Evolutionary conservation across 352 stramenopile genomes (phyloP), one percentile per base, ranked within the genome.

Genomic region (Peronosclerospora sorghi): DNA sequence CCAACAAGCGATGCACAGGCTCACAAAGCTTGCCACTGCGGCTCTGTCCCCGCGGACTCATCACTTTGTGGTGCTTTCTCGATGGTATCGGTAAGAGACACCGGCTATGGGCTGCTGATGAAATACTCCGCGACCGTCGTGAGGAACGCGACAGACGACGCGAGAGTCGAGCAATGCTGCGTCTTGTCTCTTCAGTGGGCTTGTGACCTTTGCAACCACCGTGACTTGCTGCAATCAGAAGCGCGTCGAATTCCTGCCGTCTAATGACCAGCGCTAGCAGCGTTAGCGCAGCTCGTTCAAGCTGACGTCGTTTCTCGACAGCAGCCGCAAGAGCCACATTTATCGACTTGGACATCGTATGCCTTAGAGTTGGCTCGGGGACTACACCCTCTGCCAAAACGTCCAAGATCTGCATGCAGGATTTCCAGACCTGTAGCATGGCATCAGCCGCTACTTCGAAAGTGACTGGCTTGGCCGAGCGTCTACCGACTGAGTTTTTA

Each of bases 401-500:
- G 34, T 62, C 53, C 1, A 86, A 40, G 32, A 76, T 68, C 51
- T 72, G 60, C 8, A 80, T 53, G 35, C 70, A 50, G 51, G 62
- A 67, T 3, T 70, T 54, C 74, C 74, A 86, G n/a, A 83, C 55
- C 52, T 68, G 54, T 5, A 84, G 50, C 43, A 83, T 59, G 19
- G 64, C 54, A 27, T 73, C 64, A 9, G 54, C 49, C 1, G 57
- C 63, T 41, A 40, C 59, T 35, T 67, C 59, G 4, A 79, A 20
- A 2, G 66, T 45, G 29, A 79, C 39, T 4, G 49, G 27, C 19
- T 62, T 59, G 17, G 56, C 55, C 9, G 59, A 56, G 9, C 65
- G 59, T 50, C 50, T 47, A 14, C 56, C 45, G 14, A 67, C 44
- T 8, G 56, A 32, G 14, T 44, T 62, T 5, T 48, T 35, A 35